Conservation (phyloP, 2,329 filamentous ascomycete genomes). For the Microcyclosporella mali region DNA sequence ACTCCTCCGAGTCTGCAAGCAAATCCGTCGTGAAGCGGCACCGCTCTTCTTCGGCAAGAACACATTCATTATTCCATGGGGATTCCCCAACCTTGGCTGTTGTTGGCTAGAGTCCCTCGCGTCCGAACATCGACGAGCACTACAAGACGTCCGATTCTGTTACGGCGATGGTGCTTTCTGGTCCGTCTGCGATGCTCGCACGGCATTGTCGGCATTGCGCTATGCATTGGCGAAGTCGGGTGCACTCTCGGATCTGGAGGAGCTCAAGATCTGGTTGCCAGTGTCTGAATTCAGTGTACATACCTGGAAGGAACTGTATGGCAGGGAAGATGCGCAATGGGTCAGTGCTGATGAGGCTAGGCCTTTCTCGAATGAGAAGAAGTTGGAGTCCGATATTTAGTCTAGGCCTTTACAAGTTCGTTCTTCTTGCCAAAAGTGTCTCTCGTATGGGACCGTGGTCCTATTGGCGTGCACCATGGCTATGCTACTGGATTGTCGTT, state of each 20-base stretch:
- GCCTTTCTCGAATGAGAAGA: conserved; percentile 5
- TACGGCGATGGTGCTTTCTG: conserved; percentile 18
- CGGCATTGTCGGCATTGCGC: conserved; percentile 4
- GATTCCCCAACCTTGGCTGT: conserved; percentile 12
- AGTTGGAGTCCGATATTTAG: not conserved
- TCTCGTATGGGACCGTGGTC: too few relatives aligned
- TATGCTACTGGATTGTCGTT: too few relatives aligned
- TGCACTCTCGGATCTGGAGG: conserved; percentile 7
- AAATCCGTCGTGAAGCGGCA: conserved; percentile 13
- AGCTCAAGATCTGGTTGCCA: conserved; percentile 11
- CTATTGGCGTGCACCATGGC: too few relatives aligned
- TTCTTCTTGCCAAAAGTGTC: too few relatives aligned
- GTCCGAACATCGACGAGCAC: conserved; percentile 5
- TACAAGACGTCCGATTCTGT: conserved; percentile 16
- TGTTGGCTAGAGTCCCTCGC: conserved; percentile 13
- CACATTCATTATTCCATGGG: conserved; percentile 14
- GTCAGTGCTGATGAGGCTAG: conserved; percentile 11
- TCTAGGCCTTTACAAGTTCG: not conserved
- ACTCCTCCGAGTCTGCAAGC: conserved; percentile 10
- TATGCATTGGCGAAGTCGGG: conserved; percentile 8
- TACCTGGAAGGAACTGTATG: conserved; percentile 11
- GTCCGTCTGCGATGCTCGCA: conserved; percentile 12
- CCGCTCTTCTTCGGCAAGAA: conserved; percentile 10
- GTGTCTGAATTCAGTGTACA: conserved; percentile 16
- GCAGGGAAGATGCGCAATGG: conserved; percentile 12